Evolutionary conservation across 768 basidiomycete species (phyloP).

Genomic region (Mycena vulgaris): DNA sequence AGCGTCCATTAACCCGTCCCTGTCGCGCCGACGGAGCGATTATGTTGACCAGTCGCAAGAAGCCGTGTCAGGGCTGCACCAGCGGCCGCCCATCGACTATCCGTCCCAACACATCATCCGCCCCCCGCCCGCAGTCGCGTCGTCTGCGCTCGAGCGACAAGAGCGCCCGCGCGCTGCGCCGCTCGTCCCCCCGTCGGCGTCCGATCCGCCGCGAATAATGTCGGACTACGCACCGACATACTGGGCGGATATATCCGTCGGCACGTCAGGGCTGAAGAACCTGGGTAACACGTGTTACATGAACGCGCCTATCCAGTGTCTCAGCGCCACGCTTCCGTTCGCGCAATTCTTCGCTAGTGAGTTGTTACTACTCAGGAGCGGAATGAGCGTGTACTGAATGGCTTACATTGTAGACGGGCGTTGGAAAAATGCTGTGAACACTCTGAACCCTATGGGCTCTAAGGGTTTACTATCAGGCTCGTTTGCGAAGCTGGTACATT

Average conservation of each 20-base stretch:
- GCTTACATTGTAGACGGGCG: conserved; percentile 70
- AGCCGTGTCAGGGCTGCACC: conserved; percentile 63
- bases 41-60: conserved; percentile 86
- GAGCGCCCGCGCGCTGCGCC: conserved; percentile 53
- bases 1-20: conserved; percentile 87
- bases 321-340: conserved; percentile 95
- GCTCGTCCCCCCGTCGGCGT: background rate
- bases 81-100: conserved; percentile 81
- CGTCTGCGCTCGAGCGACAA: conserved; percentile 80
- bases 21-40: conserved; percentile 83
- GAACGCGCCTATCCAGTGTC: conserved; percentile 98
- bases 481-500: conserved; percentile 87
- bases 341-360: conserved; percentile 92
- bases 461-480: conserved; percentile 86
- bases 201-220: conserved; percentile 73
- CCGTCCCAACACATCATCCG: conserved; percentile 78
- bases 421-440: conserved; percentile 89
- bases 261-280: conserved; percentile 92
- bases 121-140: conserved; percentile 85
- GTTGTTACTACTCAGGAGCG: conserved; percentile 38
- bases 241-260: conserved; percentile 87
- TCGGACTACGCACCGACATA: conserved; percentile 88
- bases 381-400: conserved; percentile 25
- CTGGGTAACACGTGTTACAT: conserved; percentile 98
- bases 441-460: conserved; percentile 88